Conservation (phyloP, 2,329 filamentous ascomycete species). For the Ophiostoma pallidulum region DNA sequence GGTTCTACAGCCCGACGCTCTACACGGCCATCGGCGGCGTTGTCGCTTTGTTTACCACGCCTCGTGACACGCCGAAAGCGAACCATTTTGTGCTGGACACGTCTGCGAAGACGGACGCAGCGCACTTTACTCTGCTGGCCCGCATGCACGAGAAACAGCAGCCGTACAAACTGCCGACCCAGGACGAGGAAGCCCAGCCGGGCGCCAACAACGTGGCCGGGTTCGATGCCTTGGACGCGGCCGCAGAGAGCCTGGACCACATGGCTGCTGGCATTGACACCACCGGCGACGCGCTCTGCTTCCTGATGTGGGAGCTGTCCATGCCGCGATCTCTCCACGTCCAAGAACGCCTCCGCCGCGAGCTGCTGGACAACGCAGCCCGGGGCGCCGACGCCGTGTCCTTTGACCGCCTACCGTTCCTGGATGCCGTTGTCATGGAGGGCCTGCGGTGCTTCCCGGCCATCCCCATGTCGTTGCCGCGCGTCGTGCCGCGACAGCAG, state of each 20-base stretch:
- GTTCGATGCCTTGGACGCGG: constrained; percentile 45
- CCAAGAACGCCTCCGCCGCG: constrained; percentile 43
- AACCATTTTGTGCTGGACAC: constrained; percentile 49
- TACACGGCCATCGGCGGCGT: constrained; percentile 37
- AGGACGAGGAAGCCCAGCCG: constrained; percentile 14
- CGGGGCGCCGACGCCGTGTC: constrained; percentile 13
- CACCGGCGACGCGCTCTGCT: constrained; percentile 59
- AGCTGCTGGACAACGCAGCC: constrained; percentile 36
- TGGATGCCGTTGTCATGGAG: constrained; percentile 56
- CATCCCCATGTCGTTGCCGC: constrained; percentile 58
- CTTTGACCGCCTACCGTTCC: constrained; percentile 44
- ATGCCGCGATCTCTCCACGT: constrained; percentile 42
- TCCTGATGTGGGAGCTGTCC: constrained; percentile 63
- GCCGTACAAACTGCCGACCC: constrained; percentile 2
- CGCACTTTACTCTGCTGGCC: constrained; percentile 48
- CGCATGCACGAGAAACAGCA: constrained; percentile 44
- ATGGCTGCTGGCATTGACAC: constrained; percentile 66
- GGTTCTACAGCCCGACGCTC: constrained; percentile 46
- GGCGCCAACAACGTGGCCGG: constrained; percentile 16
- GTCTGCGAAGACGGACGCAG: constrained; percentile 35
- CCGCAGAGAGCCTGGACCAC: constrained; percentile 61
- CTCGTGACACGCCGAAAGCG: constrained; percentile 48
- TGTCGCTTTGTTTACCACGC: constrained; percentile 39
- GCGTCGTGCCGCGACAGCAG: constrained; percentile 41
- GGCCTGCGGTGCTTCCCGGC: constrained; percentile 53